phyloP scores from a whole-genome alignment of 1,284 basidiomycete genomes.

The Naganishia sp. region DNA sequence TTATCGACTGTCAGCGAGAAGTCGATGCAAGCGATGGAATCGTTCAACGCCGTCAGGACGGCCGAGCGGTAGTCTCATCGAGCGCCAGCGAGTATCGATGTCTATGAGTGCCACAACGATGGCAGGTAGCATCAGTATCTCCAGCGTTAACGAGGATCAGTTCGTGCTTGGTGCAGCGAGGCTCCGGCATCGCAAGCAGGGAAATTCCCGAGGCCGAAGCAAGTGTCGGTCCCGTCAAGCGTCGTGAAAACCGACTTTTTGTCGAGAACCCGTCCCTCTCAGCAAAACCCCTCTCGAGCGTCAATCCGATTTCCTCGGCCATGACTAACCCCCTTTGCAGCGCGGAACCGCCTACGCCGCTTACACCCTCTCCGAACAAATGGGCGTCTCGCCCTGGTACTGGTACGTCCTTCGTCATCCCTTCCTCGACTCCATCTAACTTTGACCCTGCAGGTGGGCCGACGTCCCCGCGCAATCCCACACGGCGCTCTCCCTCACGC shows the following conservation, averaged over 20 bases:
- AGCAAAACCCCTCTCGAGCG: no score
- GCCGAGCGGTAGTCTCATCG: no score
- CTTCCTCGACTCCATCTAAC: not conserved
- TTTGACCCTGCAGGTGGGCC: constrained; percentile 56
- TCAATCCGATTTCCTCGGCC: constrained; percentile 61
- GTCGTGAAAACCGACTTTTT: no score
- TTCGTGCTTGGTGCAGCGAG: not conserved
- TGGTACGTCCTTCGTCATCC: constrained; percentile 27
- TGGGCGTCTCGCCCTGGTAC: constrained; percentile 58
- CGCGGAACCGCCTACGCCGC: constrained; percentile 63
- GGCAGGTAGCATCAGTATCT: not conserved
- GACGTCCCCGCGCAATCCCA: constrained; percentile 65
- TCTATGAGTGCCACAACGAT: no score
- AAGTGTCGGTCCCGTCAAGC: no score
- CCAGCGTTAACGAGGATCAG: not conserved
- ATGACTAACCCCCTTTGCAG: constrained; percentile 47
- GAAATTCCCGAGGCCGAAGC: no score
- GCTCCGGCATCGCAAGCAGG: not conserved
- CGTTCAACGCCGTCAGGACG: no score
- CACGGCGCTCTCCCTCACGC: constrained; percentile 58
- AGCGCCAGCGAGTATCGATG: no score
- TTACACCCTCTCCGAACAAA: constrained; percentile 71
- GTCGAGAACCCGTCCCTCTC: no score
- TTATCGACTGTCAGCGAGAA: no score
- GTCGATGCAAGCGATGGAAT: no score